A percentile compares a stretch with the other conserved stretches of the same genome.
phyloP scores from a whole-genome alignment of 2,329 filamentous ascomycete genomes.

The Plectosphaerella cucumerina region DNA sequence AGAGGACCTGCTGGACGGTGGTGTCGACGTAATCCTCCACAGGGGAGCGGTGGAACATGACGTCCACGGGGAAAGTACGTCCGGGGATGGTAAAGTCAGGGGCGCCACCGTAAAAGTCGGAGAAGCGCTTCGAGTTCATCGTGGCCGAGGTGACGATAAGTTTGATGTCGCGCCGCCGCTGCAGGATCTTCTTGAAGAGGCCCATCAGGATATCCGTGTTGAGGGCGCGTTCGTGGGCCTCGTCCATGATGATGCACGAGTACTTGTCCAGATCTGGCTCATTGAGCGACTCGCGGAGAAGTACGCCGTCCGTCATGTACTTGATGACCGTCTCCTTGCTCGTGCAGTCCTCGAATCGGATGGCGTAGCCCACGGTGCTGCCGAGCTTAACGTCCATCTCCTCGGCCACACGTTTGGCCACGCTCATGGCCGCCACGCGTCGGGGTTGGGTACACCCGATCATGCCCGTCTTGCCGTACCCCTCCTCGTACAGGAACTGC shows the following conservation, averaged over 20 bases:
- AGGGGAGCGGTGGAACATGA: slow-evolving; percentile 90
- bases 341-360: slow-evolving; percentile 97
- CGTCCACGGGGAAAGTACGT: slow-evolving; percentile 92
- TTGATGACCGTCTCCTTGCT: slow-evolving; percentile 95
- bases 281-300: slow-evolving; percentile 87
- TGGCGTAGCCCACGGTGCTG: slow-evolving; percentile 87
- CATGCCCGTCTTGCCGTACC: slow-evolving; percentile 81
- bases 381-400: slow-evolving; percentile 96
- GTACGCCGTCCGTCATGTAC: slow-evolving; percentile 97
- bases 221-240: slow-evolving; percentile 92
- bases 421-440: slow-evolving; percentile 97
- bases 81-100: slow-evolving; percentile 96
- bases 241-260: slow-evolving; percentile 99
- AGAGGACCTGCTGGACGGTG: slow-evolving; percentile 90
- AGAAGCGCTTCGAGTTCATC: slow-evolving; percentile 96
- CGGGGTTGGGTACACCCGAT: slow-evolving; percentile 96
- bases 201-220: slow-evolving; percentile 98
- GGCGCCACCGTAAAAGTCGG: slow-evolving; percentile 91
- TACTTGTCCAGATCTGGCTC: slow-evolving; percentile 93
- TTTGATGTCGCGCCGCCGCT: slow-evolving; percentile 84
- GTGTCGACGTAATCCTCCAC: slow-evolving; percentile 98
- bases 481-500: slow-evolving; percentile 93
- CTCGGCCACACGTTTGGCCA: slow-evolving; percentile 95
- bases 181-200: slow-evolving; percentile 93
- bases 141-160: slow-evolving; percentile 97